phyloP scores from a whole-genome alignment of 257 asterid genomes.

The Primulina tabacum region DNA sequence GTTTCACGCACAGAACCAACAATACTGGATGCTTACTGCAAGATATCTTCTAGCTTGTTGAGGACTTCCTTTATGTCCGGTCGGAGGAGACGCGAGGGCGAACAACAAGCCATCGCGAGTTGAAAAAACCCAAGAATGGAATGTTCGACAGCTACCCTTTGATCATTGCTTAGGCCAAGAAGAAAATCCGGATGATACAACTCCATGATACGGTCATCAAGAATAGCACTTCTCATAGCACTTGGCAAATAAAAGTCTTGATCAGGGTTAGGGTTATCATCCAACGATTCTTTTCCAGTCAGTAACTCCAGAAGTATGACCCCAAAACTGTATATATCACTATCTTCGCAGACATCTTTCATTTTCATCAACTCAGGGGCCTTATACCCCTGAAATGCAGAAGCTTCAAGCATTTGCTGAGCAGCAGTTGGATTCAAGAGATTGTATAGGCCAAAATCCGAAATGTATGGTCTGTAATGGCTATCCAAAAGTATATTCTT shows the following conservation, averaged over 20 bases:
- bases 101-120: conserved; percentile 85
- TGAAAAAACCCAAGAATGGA: conserved; percentile 50
- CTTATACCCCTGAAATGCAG: conserved; percentile 69
- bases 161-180: conserved; percentile 41
- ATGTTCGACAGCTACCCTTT: conserved; percentile 40
- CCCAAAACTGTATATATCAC: conserved; percentile 78
- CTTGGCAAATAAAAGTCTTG: conserved; percentile 62
- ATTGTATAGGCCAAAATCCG: conserved; percentile 76
- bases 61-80: conserved; percentile 63
- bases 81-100: conserved; percentile 64
- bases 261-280: conserved; percentile 42
- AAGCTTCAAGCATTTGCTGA: conserved; percentile 70
- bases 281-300: conserved; percentile 61
- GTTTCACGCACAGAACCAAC: background rate
- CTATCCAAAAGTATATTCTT: conserved; percentile 63
- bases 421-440: conserved; percentile 59
- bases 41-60: conserved; percentile 68
- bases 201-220: conserved; percentile 55
- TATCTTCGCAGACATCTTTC: conserved; percentile 59
- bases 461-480: conserved; percentile 53
- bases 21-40: conserved; percentile 23
- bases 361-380: conserved; percentile 81
- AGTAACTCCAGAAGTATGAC: conserved; percentile 68
- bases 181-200: conserved; percentile 62
- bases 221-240: conserved; percentile 60